Percentiles rank a stretch among this genome's conserved stretches.
Conservation (phyloP, 2,329 filamentous ascomycete genomes). For the Bisporella sp. region DNA sequence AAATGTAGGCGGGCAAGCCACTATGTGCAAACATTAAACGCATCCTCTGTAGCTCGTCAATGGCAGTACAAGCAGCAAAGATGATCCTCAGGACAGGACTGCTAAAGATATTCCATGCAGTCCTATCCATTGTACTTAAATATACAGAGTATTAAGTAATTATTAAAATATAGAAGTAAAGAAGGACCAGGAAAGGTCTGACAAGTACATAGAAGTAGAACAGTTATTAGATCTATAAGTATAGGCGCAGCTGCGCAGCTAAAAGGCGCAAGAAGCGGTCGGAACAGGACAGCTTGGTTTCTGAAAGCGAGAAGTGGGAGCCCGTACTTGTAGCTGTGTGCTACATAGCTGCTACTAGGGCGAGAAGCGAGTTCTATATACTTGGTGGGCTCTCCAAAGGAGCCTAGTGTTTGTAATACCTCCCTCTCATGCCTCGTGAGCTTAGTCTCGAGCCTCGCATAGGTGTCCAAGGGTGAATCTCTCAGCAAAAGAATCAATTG, state of each 20-base stretch:
- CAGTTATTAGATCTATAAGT: slow-evolving; percentile 15
- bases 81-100: slow-evolving; percentile 3
- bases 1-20: slow-evolving; percentile 1
- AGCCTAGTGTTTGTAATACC: no score
- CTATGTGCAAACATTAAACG: slow-evolving; percentile 2
- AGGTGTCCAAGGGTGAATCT: no score
- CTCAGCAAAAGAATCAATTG: no score
- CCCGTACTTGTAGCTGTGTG: slow-evolving; percentile 15
- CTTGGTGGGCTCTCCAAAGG: no score
- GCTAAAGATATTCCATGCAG: neutral
- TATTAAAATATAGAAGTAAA: slow-evolving; percentile 1
- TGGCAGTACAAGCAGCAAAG: slow-evolving; percentile 4
- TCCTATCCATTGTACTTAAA: slow-evolving; percentile 1
- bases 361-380: slow-evolving; percentile 14
- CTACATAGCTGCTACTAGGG: slow-evolving; percentile 15
- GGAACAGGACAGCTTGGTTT: slow-evolving; percentile 8
- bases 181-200: slow-evolving; percentile 3
- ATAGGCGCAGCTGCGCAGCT: neutral
- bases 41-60: slow-evolving; percentile 4
- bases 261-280: slow-evolving; percentile 2
- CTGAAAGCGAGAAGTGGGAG: slow-evolving; percentile 11
- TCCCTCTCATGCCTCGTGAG: no score
- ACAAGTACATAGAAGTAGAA: slow-evolving; percentile 22
- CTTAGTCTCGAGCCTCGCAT: no score
- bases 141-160: slow-evolving; percentile 1